Conservation (phyloP, 2,329 filamentous ascomycete genomes). For the Thelonectria olida region DNA sequence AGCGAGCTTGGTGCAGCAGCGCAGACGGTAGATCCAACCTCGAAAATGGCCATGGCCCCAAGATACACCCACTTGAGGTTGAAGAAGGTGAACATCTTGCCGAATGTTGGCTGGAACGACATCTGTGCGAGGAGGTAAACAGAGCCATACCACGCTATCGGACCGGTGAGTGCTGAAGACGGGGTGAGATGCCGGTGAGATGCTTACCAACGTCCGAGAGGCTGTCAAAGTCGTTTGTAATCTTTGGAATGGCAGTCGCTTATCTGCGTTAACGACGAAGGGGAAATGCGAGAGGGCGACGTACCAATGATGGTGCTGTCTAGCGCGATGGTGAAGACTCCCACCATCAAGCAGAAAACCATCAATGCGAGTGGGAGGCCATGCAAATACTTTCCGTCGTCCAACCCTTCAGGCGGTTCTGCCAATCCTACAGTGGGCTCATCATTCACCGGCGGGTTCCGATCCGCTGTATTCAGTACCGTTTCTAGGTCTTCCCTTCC, state of each 20-base stretch:
- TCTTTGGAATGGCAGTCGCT: slow-evolving; percentile 40
- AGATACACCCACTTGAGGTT: slow-evolving; percentile 45
- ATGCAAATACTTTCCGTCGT: slow-evolving; percentile 24
- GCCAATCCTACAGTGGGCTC: neutral
- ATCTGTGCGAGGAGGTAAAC: slow-evolving; percentile 40
- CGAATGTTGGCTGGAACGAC: slow-evolving; percentile 41
- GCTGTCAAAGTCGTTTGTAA: slow-evolving; percentile 44
- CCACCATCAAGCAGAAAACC: slow-evolving; percentile 30
- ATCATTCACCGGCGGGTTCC: neutral
- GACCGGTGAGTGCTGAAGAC: neutral
- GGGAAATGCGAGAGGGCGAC: neutral
- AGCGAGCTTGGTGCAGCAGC: slow-evolving; percentile 42
- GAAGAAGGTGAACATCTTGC: slow-evolving; percentile 45
- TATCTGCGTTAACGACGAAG: accelerated
- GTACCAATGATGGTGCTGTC: slow-evolving; percentile 37
- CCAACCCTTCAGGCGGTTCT: neutral
- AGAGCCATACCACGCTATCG: slow-evolving; percentile 44
- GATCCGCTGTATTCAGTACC: neutral
- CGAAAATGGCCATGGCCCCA: slow-evolving; percentile 34
- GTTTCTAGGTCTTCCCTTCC: neutral
- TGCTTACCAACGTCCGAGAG: slow-evolving; percentile 39
- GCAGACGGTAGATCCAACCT: slow-evolving; percentile 40
- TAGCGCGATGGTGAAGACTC: slow-evolving; percentile 31
- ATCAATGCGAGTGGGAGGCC: slow-evolving; percentile 23
- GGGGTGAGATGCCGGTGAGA: neutral